Conservation (phyloP, 2,329 filamentous ascomycete genomes). For the Penicillium frequentans region DNA sequence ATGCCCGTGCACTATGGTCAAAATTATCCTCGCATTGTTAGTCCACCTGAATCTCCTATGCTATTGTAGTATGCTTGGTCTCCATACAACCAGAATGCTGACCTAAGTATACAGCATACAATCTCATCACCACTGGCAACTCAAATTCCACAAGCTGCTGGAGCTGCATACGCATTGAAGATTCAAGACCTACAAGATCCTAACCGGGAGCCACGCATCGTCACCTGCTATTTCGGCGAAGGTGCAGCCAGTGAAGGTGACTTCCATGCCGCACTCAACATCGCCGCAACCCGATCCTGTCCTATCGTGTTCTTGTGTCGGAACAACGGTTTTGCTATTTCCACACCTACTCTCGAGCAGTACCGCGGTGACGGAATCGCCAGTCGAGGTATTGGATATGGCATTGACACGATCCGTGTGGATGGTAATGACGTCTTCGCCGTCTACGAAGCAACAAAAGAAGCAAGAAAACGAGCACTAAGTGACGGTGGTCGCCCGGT, state of each 20-base stretch:
- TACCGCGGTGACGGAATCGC: conserved; percentile 91
- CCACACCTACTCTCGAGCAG: conserved; percentile 77
- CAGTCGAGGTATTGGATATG: conserved; percentile 81
- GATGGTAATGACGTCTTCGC: conserved; percentile 96
- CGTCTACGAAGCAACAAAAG: conserved; percentile 74
- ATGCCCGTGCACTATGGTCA: conserved; percentile 98
- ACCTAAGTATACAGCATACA: conserved; percentile 68
- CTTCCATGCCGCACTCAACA: conserved; percentile 88
- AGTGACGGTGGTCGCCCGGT: conserved; percentile 78
- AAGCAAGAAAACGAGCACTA: conserved; percentile 75
- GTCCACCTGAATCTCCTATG: conserved; percentile 26
- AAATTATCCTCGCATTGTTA: conserved; percentile 76
- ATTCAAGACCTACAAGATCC: conserved; percentile 74
- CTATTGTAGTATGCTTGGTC: neutral
- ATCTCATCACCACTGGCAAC: conserved; percentile 84
- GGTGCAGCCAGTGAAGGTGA: conserved; percentile 88
- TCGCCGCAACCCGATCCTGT: conserved; percentile 83
- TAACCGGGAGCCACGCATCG: conserved; percentile 65
- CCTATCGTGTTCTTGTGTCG: conserved; percentile 88
- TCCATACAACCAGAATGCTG: neutral
- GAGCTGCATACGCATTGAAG: conserved; percentile 85
- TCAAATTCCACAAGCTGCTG: conserved; percentile 84
- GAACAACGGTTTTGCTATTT: conserved; percentile 79
- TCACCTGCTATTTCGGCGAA: conserved; percentile 85
- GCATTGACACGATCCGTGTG: conserved; percentile 88